Conservation (phyloP, 805 yeast genomes). For the Torulaspora maleeae region DNA sequence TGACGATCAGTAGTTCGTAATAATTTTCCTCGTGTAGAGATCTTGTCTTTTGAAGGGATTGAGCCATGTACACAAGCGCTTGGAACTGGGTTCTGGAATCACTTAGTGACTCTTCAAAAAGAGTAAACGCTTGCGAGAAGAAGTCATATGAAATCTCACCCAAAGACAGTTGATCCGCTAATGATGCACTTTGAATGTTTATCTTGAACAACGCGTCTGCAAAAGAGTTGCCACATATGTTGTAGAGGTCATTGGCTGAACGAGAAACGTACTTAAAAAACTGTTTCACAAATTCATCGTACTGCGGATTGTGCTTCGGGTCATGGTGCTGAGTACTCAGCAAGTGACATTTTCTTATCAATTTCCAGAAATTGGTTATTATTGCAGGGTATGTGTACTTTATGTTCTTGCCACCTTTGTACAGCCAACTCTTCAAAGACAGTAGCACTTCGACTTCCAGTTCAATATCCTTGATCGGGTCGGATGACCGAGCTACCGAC, state of each 20-base stretch:
- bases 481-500: constrained; percentile 5
- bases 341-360: constrained; percentile 48
- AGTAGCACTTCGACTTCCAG: constrained; percentile 39
- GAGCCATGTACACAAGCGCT: constrained; percentile 47
- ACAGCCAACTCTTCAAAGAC: constrained; percentile 25
- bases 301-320: constrained; percentile 17
- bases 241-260: constrained; percentile 60
- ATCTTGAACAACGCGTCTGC: constrained; percentile 40
- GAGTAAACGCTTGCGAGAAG: constrained; percentile 79
- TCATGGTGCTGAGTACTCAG: constrained; percentile 16
- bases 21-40: constrained; percentile 40
- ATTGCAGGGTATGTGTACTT: constrained; percentile 73
- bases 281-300: constrained; percentile 37
- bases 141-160: constrained; percentile 81
- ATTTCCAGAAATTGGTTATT: constrained; percentile 53
- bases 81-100: constrained; percentile 53
- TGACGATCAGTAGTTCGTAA: constrained; percentile 76
- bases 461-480: constrained; percentile 18
- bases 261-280: constrained; percentile 73
- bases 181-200: constrained; percentile 60
- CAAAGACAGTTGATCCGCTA: constrained; percentile 72
- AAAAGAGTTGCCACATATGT: constrained; percentile 21
- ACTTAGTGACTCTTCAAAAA: constrained; percentile 64
- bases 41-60: constrained; percentile 49
- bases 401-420: constrained; percentile 47